phyloP scores from a whole-genome alignment of 1,284 basidiomycete genomes.

The Dichomitus squalens region DNA sequence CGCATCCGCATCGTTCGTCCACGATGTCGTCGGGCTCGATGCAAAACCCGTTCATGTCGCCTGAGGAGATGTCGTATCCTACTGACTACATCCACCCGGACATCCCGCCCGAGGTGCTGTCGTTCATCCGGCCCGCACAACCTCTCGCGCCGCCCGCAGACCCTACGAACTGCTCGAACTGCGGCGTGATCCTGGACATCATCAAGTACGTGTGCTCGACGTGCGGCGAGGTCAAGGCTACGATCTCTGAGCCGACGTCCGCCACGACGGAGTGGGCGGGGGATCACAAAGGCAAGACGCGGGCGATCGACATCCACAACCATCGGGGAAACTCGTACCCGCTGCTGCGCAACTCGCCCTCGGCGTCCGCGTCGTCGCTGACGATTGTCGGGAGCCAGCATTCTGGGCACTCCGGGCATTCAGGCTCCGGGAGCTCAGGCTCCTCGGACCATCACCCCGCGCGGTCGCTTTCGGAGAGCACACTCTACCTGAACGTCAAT shows the following conservation, averaged over 20 bases:
- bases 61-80: constrained; percentile 13
- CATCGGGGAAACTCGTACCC: constrained; percentile 20
- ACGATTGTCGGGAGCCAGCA: constrained; percentile 33
- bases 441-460: constrained; percentile 17
- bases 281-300: constrained; percentile 33
- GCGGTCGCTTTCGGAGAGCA: constrained; percentile 23
- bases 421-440: constrained; percentile 16
- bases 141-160: constrained; percentile 60
- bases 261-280: constrained; percentile 5
- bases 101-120: constrained; percentile 55
- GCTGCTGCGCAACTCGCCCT: constrained; percentile 28
- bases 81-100: constrained; percentile 39
- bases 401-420: neutral
- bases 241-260: constrained; percentile 26
- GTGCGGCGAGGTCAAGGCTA: constrained; percentile 74
- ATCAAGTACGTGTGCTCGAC: constrained; percentile 87
- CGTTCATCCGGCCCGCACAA: constrained; percentile 43
- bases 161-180: constrained; percentile 81
- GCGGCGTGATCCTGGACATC: constrained; percentile 70
- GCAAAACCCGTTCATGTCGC: constrained; percentile 18
- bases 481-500: constrained; percentile 4
- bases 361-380: constrained; percentile 36
- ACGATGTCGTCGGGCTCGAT: neutral
- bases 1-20: constrained; percentile 41
- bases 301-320: constrained; percentile 16